Conservation (phyloP, 768 basidiomycete genomes). For the Crassisporium funariophilum region DNA sequence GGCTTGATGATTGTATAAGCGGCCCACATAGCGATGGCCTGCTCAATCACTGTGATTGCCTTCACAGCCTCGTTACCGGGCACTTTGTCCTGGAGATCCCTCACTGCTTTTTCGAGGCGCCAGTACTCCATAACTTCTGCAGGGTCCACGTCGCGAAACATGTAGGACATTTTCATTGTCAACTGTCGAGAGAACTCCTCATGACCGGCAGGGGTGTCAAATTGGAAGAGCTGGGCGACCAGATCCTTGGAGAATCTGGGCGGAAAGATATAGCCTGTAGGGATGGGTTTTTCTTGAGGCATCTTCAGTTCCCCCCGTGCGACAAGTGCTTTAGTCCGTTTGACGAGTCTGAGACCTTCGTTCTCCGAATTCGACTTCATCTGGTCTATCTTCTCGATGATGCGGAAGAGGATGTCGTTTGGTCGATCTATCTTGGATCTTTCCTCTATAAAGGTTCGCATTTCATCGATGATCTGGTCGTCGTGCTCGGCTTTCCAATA, state of each 20-base stretch:
- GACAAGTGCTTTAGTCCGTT: background rate
- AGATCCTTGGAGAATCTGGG: slow-evolving; percentile 20
- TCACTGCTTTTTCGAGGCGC: slow-evolving; percentile 30
- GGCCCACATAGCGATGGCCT: slow-evolving; percentile 41
- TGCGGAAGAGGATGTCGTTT: background rate
- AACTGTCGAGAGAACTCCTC: slow-evolving; percentile 49
- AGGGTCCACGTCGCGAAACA: slow-evolving; percentile 42
- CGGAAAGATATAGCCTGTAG: slow-evolving; percentile 24
- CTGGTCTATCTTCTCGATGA: slow-evolving; percentile 1
- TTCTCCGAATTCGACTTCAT: background rate
- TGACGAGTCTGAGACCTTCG: background rate
- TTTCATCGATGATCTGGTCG: slow-evolving; percentile 32
- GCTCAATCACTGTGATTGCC: slow-evolving; percentile 37
- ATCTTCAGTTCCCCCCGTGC: background rate
- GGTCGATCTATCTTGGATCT: background rate
- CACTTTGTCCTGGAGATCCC: slow-evolving; percentile 20
- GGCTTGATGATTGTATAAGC: slow-evolving; percentile 33
- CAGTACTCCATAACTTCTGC: slow-evolving; percentile 45
- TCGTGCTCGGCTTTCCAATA: slow-evolving; percentile 61
- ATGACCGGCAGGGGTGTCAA: slow-evolving; percentile 37
- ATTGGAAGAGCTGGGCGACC: slow-evolving; percentile 17
- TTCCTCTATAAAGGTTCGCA: slow-evolving; percentile 7
- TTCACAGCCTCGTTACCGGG: slow-evolving; percentile 21
- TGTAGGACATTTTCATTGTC: slow-evolving; percentile 38
- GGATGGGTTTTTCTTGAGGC: background rate